A percentile compares a stretch with the other conserved stretches of the same genome.
These are phyloP conservation scores for Yamadazyma buinensis DNA, from an alignment of 1,139 yeast species.

Conservation along the genomic window DNA sequence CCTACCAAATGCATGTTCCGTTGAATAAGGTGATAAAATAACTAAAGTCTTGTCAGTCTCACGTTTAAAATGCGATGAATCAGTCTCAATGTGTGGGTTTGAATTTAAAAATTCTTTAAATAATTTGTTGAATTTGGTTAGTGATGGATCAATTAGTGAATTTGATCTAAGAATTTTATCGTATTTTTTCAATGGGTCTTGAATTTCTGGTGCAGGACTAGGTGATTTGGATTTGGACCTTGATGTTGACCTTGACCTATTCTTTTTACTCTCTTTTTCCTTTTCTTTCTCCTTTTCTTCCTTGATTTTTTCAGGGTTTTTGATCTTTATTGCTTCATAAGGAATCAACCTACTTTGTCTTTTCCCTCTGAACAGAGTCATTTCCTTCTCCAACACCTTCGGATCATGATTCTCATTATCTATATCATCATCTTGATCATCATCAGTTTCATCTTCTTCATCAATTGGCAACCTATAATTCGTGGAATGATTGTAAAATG, in stretches of 20 bases:
- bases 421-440: conserved; percentile 3
- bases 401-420: conserved; percentile 4
- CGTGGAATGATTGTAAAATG: conserved; percentile 27
- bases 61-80: conserved; percentile 43
- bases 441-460: conserved; percentile 23
- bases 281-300: conserved; percentile 1
- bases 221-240: conserved; percentile 8
- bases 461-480: conserved; percentile 16
- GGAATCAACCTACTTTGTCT: conserved; percentile 30
- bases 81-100: conserved; percentile 53
- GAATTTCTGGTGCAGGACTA: conserved; percentile 3
- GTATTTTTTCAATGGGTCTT: conserved; percentile 15
- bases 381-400: conserved; percentile 4
- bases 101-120: conserved; percentile 48
- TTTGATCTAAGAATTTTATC: conserved; percentile 30
- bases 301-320: conserved; percentile 9
- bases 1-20: conserved; percentile 70
- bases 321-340: conserved; percentile 19
- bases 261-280: conserved; percentile 7
- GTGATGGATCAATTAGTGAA: conserved; percentile 29
- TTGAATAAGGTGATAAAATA: conserved; percentile 55
- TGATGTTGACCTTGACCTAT: conserved; percentile 1
- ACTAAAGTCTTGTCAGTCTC: conserved; percentile 50
- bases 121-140: conserved; percentile 37
- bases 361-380: conserved; percentile 35